These are phyloP conservation scores for Tricholoma terreum DNA, from an alignment of 768 basidiomycete genomes.

Conservation along the genomic window DNA sequence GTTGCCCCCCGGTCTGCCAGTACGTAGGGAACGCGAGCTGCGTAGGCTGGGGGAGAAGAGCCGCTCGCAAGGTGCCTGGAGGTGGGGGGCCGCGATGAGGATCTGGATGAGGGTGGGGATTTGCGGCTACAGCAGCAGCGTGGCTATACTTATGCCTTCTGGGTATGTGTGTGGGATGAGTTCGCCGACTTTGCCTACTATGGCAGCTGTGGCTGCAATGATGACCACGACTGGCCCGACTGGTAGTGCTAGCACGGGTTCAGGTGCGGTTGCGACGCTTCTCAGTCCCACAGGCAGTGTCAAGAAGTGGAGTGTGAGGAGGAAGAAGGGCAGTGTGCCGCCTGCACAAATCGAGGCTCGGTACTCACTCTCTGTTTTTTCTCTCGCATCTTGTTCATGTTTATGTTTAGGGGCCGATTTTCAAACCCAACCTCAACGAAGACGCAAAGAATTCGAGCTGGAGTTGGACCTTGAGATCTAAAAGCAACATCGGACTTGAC, in stretches of 20 bases:
- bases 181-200: background rate
- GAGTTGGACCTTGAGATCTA: too few species aligned
- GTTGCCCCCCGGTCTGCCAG: constrained; percentile 61
- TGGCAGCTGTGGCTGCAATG: background rate
- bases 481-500: too few species aligned
- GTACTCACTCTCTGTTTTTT: too few species aligned
- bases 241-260: constrained; percentile 12
- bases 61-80: constrained; percentile 44
- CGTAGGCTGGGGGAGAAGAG: constrained; percentile 75
- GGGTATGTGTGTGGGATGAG: too few species aligned
- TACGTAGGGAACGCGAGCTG: constrained; percentile 54
- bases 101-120: background rate
- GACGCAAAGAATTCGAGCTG: too few species aligned
- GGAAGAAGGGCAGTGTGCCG: constrained; percentile 31
- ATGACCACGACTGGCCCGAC: background rate
- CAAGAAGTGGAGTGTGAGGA: constrained; percentile 39
- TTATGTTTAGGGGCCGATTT: too few species aligned
- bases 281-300: constrained; percentile 44
- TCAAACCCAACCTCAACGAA: too few species aligned
- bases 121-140: background rate
- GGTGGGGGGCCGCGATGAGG: too few species aligned
- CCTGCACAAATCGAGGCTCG: background rate
- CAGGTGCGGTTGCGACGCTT: constrained; percentile 25
- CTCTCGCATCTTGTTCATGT: too few species aligned
- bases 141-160: too few species aligned